Evolutionary conservation across 768 basidiomycete species (phyloP).

Genomic region (Lactarius hengduanensis): DNA sequence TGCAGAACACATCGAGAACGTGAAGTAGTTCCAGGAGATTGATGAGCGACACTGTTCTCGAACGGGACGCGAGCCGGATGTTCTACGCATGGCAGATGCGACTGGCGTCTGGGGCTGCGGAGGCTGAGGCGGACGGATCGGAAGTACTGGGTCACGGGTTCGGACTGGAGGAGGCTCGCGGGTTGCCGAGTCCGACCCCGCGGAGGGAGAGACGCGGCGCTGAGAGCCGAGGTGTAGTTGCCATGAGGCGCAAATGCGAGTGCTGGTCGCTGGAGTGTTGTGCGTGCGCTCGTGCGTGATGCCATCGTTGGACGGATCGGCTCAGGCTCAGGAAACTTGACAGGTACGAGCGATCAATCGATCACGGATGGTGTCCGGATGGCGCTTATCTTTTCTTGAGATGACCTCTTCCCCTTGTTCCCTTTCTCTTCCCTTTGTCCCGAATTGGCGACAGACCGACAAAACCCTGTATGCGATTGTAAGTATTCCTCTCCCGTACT

Average conservation of each 20-base stretch:
- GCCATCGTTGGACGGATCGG: neutral
- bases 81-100: conserved; percentile 78
- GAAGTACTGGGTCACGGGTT: conserved; percentile 31
- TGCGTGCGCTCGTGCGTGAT: neutral
- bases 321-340: neutral
- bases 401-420: neutral
- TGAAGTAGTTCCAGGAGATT: conserved; percentile 93
- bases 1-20: conserved; percentile 32
- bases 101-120: conserved; percentile 38
- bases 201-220: conserved; percentile 24
- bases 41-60: conserved; percentile 92
- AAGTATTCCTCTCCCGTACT: neutral
- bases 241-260: neutral
- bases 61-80: conserved; percentile 87
- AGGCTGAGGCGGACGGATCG: neutral
- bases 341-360: neutral
- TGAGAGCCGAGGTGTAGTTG: conserved; percentile 2
- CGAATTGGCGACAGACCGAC: neutral
- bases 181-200: conserved; percentile 25
- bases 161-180: conserved; percentile 30
- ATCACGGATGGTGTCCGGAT: neutral
- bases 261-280: neutral
- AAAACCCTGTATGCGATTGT: neutral
- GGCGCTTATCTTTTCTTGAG: neutral
- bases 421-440: neutral